These are phyloP conservation scores for Microdochium nivale DNA, from an alignment of 2,329 filamentous ascomycete species.

Conservation along the genomic window DNA sequence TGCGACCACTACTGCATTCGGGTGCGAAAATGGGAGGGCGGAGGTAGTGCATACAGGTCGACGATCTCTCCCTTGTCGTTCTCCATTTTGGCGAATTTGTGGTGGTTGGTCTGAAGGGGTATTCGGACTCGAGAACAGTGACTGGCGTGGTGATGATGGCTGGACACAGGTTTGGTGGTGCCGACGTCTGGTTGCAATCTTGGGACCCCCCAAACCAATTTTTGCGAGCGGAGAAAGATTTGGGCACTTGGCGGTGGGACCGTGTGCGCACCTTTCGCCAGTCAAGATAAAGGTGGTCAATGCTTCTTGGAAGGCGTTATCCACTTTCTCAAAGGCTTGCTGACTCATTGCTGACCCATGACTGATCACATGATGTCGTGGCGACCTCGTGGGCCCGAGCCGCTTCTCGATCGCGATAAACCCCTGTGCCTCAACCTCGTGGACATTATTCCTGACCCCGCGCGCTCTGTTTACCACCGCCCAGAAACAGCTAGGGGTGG, in stretches of 20 bases:
- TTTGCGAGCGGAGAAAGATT: background rate
- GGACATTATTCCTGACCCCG: background rate
- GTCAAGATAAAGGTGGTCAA: background rate
- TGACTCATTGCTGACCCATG: no score
- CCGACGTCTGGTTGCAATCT: background rate
- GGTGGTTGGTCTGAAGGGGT: slow-evolving; percentile 20
- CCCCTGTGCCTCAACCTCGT: background rate
- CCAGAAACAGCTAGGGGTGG: background rate
- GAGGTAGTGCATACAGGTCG: slow-evolving; percentile 65
- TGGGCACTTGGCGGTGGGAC: background rate
- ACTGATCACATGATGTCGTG: background rate
- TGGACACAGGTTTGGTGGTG: slow-evolving; percentile 5
- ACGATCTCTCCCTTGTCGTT: slow-evolving; percentile 99
- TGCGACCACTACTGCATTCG: background rate
- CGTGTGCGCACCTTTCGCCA: background rate
- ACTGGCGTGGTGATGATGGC: slow-evolving; percentile 14
- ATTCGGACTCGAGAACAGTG: slow-evolving; percentile 11
- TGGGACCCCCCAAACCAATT: background rate
- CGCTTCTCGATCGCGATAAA: background rate
- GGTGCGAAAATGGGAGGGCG: slow-evolving; percentile 1
- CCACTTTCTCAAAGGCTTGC: no score
- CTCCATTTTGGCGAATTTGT: slow-evolving; percentile 70
- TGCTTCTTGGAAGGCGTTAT: background rate
- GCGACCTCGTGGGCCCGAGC: background rate
- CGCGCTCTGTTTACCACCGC: background rate